Evolutionary conservation across 768 basidiomycete genomes (phyloP), one percentile per base, ranked within the genome.

Genomic region (Calocera viscosa): DNA sequence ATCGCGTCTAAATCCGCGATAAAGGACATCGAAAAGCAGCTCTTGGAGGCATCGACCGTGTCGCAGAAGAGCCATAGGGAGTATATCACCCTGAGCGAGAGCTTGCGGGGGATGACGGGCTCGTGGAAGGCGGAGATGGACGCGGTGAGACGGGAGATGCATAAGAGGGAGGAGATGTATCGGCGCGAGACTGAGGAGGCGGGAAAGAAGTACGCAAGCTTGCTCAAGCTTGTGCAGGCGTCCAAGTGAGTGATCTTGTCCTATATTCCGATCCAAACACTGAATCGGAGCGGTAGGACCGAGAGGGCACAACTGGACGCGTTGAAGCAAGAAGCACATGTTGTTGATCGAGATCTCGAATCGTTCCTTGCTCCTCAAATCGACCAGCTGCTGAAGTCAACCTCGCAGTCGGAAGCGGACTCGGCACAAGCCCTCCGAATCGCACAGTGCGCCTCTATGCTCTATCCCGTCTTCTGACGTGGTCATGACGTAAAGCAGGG

Each of bases 21-120:
- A 12, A 85, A 88, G 24, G 90, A 92, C 71, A 89, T 92, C 89
- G 90, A 91, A 74, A 66, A 82, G 7, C 78, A 86, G 5, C 80
- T 93, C 32, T 71, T 84, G 0, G 90, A 91, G 76, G 88, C 88
- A 1, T 87, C 87, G 0, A 82, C 89, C 1, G 78, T 88, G 17
- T 89, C 88, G 17, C 86, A 88, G 73, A 91, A 89, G 76, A 84
- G 83, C 22, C 89, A 93, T 74, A 82, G 89, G 39, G 92, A 94
- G 76, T 94, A 93, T 70, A 78, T 86, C 69, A 87, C 86, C 0
- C 76, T 94, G 64, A 83, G 88, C 17, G 89, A 90, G 67, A 87
- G 88, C 70, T 76, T 93, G 65, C 89, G 88, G 74, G 79, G 82
- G 7, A 83, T 94, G 74, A 80, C 82, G 2, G 86, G 87, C 67